A percentile compares a stretch with the other conserved stretches of the same genome.
Conservation (phyloP, 1,139 yeast genomes). For the Wickerhamomyces sp. region DNA sequence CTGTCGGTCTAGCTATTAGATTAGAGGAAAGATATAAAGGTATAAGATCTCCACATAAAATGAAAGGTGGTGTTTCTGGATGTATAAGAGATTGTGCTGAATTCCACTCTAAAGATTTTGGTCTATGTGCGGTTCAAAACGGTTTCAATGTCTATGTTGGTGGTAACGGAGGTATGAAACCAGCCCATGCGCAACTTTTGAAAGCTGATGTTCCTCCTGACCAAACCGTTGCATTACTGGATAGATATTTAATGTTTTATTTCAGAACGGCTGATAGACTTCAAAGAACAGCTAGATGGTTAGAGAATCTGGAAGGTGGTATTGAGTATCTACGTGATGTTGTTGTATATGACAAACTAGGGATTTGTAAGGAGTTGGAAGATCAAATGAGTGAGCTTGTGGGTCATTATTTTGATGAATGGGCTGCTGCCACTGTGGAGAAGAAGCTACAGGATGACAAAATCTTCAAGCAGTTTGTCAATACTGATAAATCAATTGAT, state of each 20-base stretch:
- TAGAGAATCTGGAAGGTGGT: constrained; percentile 30
- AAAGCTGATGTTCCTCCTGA: constrained; percentile 30
- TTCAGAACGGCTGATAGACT: constrained; percentile 32
- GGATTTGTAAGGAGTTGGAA: constrained; percentile 29
- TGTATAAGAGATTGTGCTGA: constrained; percentile 34
- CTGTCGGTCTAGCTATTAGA: constrained; percentile 32
- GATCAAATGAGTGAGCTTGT: constrained; percentile 29
- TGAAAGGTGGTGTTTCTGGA: constrained; percentile 34
- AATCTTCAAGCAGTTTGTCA: constrained; percentile 29
- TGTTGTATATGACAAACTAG: constrained; percentile 30
- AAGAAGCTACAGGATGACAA: constrained; percentile 18
- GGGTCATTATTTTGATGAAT: constrained; percentile 30
- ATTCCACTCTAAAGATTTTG: constrained; percentile 32
- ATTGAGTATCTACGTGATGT: constrained; percentile 30
- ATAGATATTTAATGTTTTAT: constrained; percentile 31
- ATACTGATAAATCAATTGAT: constrained; percentile 27
- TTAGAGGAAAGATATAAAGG: constrained; percentile 33
- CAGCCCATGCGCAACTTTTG: constrained; percentile 30
- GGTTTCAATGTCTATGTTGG: constrained; percentile 32
- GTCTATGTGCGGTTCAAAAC: constrained; percentile 28
- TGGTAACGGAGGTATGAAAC: constrained; percentile 35
- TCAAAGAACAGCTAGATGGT: constrained; percentile 33
- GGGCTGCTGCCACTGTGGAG: constrained; percentile 25
- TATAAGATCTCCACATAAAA: constrained; percentile 31
- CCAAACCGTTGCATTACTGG: constrained; percentile 29